Evolutionary conservation across 257 asterid species (phyloP), one percentile per base, ranked within the genome.

Genomic region (Eustoma russellianum): DNA sequence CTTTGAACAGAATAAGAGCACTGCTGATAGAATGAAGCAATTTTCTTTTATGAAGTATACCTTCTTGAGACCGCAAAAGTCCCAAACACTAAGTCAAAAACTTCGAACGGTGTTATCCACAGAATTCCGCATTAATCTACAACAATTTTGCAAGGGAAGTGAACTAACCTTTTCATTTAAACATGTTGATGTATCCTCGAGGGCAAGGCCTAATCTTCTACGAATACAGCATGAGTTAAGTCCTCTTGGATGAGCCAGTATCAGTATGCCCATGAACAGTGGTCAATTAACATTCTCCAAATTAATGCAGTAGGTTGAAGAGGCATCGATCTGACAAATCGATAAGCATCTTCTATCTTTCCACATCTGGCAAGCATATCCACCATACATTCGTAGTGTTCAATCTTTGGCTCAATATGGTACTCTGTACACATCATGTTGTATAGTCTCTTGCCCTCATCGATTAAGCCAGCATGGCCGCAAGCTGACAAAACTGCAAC

Each of bases 281-380:
- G 75, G 52, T 69, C 66, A 7, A 72, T 43, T 70, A 79, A 55
- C 77, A 69, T 72, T 56, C 82, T 72, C 85, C 82, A 75, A 66
- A 79, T 40, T 54, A 66, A 52, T 10, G 62, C 48, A 63, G 64
- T 75, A 3, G 76, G 73, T 56, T 64, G 48, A 24, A 70, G 33
- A 1, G 62, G 60, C 75, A 72, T 75, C 13, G 67, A 51, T 15
- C 17, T 48, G 33, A 79, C 48, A 61, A 75, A 74, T 13, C 3
- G 30, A 45, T 33, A 62, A 51, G 82, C 79, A 18, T 75, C 82
- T 50, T 69, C 79, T n/a, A 79, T 11, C 40, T 50, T 75, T 40
- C 80, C 83, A 24, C 76, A 68, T 65, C 78, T 64, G 17, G 78
- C 76, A 59, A 74, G 76, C 80, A 74, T 74, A 66, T 74, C 76